Evolutionary conservation across 371 early-diverging fungal species (phyloP).

Genomic region (Apophysomyces variabilis): DNA sequence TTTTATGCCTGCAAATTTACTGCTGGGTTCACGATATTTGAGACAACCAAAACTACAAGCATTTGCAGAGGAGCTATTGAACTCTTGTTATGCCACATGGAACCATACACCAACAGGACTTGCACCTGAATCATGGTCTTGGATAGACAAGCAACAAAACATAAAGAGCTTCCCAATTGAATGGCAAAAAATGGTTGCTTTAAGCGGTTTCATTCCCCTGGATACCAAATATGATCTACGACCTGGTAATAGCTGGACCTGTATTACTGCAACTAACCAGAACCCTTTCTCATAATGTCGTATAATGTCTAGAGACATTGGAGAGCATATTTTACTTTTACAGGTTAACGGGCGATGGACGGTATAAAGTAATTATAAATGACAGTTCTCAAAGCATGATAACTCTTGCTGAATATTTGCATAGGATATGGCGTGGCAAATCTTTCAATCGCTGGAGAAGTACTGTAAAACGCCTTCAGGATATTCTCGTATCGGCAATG

Average conservation of each 20-base stretch:
- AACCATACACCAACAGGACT: constrained; percentile 40
- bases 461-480: constrained; percentile 64
- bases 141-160: constrained; percentile 42
- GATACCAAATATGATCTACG: constrained; percentile 26
- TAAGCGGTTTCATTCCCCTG: constrained; percentile 21
- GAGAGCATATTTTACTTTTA: constrained; percentile 80
- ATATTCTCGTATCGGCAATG: constrained; percentile 66
- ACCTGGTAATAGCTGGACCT: constrained; percentile 16
- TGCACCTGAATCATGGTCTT: constrained; percentile 48
- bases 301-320: constrained; percentile 42
- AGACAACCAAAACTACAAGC: constrained; percentile 9
- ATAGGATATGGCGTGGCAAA: constrained; percentile 70
- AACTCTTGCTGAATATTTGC: neutral
- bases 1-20: constrained; percentile 50
- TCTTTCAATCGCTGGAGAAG: constrained; percentile 69
- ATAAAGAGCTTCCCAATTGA: constrained; percentile 22
- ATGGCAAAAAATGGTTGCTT: neutral
- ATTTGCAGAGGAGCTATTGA: constrained; percentile 43
- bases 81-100: constrained; percentile 44
- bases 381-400: neutral
- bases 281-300: neutral
- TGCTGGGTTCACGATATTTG: constrained; percentile 37
- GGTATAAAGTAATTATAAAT: constrained; percentile 51
- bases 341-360: constrained; percentile 72
- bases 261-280: neutral